Base-by-base conservation (phyloP, 805 yeast species). In the Cyberlindnera sargentensis region DNA sequence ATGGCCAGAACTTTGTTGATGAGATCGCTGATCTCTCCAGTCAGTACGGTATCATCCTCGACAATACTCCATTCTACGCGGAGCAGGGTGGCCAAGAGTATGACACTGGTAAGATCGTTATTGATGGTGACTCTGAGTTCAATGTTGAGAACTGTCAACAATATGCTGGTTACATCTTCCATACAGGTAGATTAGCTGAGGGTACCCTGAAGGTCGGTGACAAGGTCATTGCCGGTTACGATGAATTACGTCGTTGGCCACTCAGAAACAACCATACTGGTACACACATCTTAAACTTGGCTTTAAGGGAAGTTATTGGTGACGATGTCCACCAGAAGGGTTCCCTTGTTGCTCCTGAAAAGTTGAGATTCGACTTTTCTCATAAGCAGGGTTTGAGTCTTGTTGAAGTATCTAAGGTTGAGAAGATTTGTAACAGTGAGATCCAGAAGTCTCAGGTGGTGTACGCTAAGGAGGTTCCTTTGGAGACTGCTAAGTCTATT, bases 1-100 rank as follows among this genome's bases (percentile, higher is more conserved):
- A 80, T 51, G 87, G 88, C 34, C 66, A 74, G 36, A 65, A 70
- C 31, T 87, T 89, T 53, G 79, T 78, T 40, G 68, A 73, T 37
- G 69, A 68, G 47, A 71, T 70, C 38, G 57, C 70, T 34, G 72
- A 68, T 47, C 51, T 60, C 27, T 69, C 70, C 35, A 66, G 67
- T 51, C 88, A 85, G 62, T 67, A 74, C 52, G 99, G 99, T 63
- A 66, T 93, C 42, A 63, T 93, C 40, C 72, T 93, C 47, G 95
- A 93, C 63, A 84, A 79, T 64, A 87, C 98, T 26, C 93, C 95
- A 64, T 88, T 93, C 68, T 93, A 93, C 61, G 98, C 99, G 40
- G 99, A 93, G 71, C 95, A 87, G 68, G 99, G 99, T 79, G 99
- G 99, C 61, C 99, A 93, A 73, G 97, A 89, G 66, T 84, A 75